Percentiles rank a stretch among this genome's conserved stretches.
phyloP scores from a whole-genome alignment of 192 early-diverging fungal species.

The Coemansia sp. region DNA sequence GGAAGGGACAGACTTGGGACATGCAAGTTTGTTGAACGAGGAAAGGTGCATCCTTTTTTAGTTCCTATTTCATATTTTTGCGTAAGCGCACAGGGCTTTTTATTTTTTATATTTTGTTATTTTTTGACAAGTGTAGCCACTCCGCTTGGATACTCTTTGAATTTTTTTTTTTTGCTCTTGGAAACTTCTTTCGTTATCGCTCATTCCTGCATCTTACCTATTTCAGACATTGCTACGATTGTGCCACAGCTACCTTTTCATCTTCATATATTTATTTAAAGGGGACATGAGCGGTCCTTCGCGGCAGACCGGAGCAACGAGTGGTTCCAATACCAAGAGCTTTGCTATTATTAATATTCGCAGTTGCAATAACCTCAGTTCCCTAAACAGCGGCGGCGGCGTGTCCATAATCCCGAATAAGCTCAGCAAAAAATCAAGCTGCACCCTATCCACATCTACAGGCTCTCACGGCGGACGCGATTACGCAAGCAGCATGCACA shows the following conservation, averaged over 20 bases:
- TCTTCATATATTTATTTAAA: background rate
- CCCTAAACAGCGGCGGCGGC: background rate
- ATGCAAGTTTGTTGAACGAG: conserved; percentile 1
- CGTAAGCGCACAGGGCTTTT: background rate
- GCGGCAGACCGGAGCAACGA: background rate
- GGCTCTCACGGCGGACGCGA: background rate
- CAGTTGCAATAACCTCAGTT: background rate
- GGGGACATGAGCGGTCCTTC: background rate
- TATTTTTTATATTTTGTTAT: background rate
- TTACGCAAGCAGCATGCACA: background rate
- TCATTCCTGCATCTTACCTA: background rate
- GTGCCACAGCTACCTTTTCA: background rate
- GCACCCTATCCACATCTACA: conserved; percentile 10
- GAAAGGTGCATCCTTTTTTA: background rate
- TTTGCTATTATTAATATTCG: conserved; percentile 42
- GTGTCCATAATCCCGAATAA: background rate
- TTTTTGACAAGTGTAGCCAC: background rate
- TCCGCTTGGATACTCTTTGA: background rate
- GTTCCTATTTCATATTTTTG: background rate
- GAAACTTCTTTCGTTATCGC: background rate
- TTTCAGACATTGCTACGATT: background rate
- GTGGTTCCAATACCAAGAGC: background rate
- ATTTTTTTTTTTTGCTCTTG: background rate
- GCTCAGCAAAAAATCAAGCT: conserved; percentile 24
- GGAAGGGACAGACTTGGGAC: background rate